Evolutionary conservation across 139 green algal species (phyloP).

Genomic region (Tetradesmus obliquus): DNA sequence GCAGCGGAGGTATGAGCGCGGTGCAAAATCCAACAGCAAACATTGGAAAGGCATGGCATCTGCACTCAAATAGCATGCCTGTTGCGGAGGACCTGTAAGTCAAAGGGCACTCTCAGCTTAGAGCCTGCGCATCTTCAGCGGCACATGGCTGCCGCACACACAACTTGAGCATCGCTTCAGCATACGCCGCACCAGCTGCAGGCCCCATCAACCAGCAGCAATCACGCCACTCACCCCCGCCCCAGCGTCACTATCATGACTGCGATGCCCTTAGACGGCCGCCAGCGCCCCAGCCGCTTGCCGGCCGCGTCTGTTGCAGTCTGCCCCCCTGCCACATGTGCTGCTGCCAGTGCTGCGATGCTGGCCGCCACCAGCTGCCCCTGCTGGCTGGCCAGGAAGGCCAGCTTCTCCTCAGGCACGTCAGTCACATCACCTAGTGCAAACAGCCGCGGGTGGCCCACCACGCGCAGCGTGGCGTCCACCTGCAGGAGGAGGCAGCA

Average conservation of each 20-base stretch:
- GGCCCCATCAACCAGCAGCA: background rate
- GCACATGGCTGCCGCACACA: too few relatives aligned
- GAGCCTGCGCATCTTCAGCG: background rate
- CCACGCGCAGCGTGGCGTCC: conserved; percentile 24
- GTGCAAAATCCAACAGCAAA: background rate
- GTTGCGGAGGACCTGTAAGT: background rate
- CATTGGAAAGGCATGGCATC: background rate
- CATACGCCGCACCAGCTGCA: too few relatives aligned
- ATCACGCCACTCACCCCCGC: conserved; percentile 8
- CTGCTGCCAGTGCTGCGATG: background rate
- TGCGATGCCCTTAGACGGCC: conserved; percentile 14
- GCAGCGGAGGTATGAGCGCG: background rate
- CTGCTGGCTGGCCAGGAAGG: conserved; percentile 41
- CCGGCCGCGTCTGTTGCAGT: background rate
- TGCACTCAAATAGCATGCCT: background rate
- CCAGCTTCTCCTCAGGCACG: conserved; percentile 46
- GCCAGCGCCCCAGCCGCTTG: background rate
- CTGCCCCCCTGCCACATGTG: background rate
- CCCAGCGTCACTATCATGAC: conserved; percentile 25
- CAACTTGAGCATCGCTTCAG: too few relatives aligned
- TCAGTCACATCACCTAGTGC: conserved; percentile 43
- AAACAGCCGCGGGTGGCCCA: conserved; percentile 28
- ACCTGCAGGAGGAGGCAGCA: conserved; percentile 8
- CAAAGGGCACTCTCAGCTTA: background rate
- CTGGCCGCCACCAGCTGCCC: conserved; percentile 23